A percentile compares a stretch with the other conserved stretches of the same genome.
These are phyloP conservation scores for Schizophyllum amplum DNA, from an alignment of 1,284 basidiomycete species.

Conservation along the genomic window DNA sequence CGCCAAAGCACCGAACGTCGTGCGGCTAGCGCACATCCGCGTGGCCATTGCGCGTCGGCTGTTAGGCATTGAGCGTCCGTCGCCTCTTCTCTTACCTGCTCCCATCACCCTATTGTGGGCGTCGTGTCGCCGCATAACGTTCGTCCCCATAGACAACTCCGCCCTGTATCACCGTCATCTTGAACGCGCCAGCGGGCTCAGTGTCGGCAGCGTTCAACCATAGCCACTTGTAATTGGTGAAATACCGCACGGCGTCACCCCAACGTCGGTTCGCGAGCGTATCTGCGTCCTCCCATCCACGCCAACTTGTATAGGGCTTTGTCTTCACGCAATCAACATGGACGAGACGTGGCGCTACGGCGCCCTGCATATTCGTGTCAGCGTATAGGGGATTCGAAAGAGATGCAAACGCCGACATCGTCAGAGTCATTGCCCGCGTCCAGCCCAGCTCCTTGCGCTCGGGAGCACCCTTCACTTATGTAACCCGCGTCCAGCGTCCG, in stretches of 20 bases:
- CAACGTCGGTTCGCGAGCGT: constrained; percentile 32
- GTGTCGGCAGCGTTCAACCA: constrained; percentile 23
- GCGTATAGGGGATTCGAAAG: neutral
- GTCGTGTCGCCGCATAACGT: too few relatives aligned
- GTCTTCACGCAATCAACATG: constrained; percentile 42
- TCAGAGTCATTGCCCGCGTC: constrained; percentile 30
- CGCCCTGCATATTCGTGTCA: constrained; percentile 18
- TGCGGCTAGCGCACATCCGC: too few relatives aligned
- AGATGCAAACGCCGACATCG: constrained; percentile 16
- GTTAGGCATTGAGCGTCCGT: too few relatives aligned
- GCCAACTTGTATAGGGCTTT: constrained; percentile 36
- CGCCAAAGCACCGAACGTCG: too few relatives aligned
- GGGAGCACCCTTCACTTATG: constrained; percentile 40
- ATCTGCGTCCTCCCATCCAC: constrained; percentile 34
- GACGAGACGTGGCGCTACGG: constrained; percentile 35
- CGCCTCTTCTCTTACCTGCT: too few relatives aligned
- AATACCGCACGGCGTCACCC: constrained; percentile 35
- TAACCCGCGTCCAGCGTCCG: constrained; percentile 35
- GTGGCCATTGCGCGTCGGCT: too few relatives aligned
- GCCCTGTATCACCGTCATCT: too few relatives aligned
- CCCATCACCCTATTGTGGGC: too few relatives aligned
- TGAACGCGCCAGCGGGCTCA: too few relatives aligned
- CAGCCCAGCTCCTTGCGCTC: constrained; percentile 32
- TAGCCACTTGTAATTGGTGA: constrained; percentile 41
- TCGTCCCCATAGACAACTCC: too few relatives aligned